Conservation (phyloP, 164 flowering plant species). For the Liriodendron chinense region DNA sequence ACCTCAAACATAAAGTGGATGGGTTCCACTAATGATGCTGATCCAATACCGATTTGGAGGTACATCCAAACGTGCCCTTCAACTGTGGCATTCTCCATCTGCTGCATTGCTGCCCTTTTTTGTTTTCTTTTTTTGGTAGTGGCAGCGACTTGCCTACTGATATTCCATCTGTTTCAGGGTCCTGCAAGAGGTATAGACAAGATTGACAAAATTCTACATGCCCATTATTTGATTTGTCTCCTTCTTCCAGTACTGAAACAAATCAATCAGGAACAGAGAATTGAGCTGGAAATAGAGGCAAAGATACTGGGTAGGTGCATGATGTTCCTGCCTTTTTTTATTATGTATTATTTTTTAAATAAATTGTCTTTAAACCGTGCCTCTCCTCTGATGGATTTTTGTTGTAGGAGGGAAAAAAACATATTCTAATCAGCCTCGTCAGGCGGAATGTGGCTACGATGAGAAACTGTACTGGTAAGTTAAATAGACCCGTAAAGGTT, state of each 20-base stretch:
- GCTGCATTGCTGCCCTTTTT: not conserved
- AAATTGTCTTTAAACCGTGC: not conserved
- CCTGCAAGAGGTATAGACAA: conserved; percentile 24
- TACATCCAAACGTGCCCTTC: not conserved
- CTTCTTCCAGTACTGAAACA: conserved; percentile 69
- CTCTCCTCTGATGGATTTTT: conserved; percentile 12
- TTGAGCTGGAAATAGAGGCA: conserved; percentile 63
- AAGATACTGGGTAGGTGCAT: conserved; percentile 43
- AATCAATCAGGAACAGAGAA: conserved; percentile 49
- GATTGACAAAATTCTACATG: conserved; percentile 34
- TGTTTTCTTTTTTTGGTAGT: not conserved
- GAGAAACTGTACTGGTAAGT: conserved; percentile 53
- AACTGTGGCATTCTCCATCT: not conserved
- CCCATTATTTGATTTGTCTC: conserved; percentile 60
- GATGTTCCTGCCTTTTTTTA: not conserved
- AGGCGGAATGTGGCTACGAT: conserved; percentile 28
- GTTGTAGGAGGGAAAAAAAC: conserved; percentile 35
- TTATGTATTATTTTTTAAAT: not conserved
- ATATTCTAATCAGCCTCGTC: conserved; percentile 37
- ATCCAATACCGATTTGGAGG: not conserved
- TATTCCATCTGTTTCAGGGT: conserved; percentile 41
- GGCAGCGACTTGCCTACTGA: conserved; percentile 4
- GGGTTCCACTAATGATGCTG: not conserved
- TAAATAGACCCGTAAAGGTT: conserved; percentile 5
- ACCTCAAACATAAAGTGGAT: not conserved